These are phyloP conservation scores for Brassica balearica DNA, from an alignment of 441 rosid genomes.

Conservation along the genomic window DNA sequence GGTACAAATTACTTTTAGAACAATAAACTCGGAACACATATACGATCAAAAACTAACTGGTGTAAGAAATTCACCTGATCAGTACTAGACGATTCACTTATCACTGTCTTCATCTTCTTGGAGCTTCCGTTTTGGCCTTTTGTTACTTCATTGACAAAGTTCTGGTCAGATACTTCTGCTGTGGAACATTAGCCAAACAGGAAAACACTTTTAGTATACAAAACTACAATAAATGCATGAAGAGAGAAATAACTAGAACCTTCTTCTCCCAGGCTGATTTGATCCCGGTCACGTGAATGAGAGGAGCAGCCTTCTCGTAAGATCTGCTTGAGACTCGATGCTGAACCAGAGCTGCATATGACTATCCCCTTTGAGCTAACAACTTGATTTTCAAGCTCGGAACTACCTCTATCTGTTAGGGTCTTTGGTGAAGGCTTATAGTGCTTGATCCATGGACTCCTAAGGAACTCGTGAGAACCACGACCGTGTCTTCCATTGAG, in stretches of 20 bases:
- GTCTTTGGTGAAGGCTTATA: constrained; percentile 16
- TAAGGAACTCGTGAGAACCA: constrained; percentile 42
- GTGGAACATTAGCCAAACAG: background rate
- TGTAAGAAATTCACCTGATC: constrained; percentile 40
- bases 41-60: constrained; percentile 14
- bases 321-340: background rate
- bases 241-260: constrained; percentile 14
- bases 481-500: constrained; percentile 18
- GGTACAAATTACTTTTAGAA: background rate
- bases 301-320: constrained; percentile 27
- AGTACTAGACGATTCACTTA: constrained; percentile 30
- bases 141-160: constrained; percentile 41
- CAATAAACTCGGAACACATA: background rate
- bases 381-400: constrained; percentile 18
- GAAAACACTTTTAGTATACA: background rate
- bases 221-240: background rate
- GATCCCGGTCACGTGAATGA: constrained; percentile 28
- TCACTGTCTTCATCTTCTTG: constrained; percentile 45
- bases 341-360: constrained; percentile 32
- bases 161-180: constrained; percentile 45
- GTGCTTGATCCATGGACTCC: constrained; percentile 44
- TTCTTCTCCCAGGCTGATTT: constrained; percentile 38
- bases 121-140: constrained; percentile 37
- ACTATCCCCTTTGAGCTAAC: constrained; percentile 24
- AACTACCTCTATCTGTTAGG: constrained; percentile 4